A percentile compares a stretch with the other conserved stretches of the same genome.
These are phyloP conservation scores for Fusarium paranaense DNA, from an alignment of 2,329 filamentous ascomycete species.

Conservation along the genomic window DNA sequence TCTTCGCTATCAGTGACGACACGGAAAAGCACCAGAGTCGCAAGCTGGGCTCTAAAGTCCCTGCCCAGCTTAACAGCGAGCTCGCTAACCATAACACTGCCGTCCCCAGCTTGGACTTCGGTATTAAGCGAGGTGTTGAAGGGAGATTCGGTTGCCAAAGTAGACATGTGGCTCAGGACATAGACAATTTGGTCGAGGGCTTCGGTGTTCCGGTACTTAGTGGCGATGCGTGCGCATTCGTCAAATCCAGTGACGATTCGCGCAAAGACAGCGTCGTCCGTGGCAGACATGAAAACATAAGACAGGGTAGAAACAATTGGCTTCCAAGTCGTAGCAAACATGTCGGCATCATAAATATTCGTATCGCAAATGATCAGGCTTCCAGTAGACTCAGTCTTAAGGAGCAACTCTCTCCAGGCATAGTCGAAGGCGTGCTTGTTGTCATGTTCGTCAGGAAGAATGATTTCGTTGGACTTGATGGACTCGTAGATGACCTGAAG, in stretches of 20 bases:
- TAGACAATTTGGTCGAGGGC: slow-evolving; percentile 94
- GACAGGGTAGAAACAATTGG: slow-evolving; percentile 94
- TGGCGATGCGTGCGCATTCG: slow-evolving; percentile 93
- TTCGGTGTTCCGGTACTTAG: slow-evolving; percentile 84
- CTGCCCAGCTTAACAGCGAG: slow-evolving; percentile 94
- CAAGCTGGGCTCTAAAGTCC: slow-evolving; percentile 92
- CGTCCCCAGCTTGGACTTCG: slow-evolving; percentile 91
- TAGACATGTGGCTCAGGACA: slow-evolving; percentile 90
- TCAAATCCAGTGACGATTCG: slow-evolving; percentile 95
- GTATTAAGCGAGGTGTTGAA: slow-evolving; percentile 93
- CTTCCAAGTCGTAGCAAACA: slow-evolving; percentile 97
- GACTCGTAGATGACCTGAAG: slow-evolving; percentile 89
- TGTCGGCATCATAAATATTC: slow-evolving; percentile 95
- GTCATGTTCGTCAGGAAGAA: slow-evolving; percentile 95
- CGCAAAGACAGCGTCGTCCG: slow-evolving; percentile 94
- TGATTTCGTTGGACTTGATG: slow-evolving; percentile 94
- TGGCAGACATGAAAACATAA: slow-evolving; percentile 99
- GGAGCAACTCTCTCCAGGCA: slow-evolving; percentile 93
- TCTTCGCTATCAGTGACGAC: slow-evolving; percentile 88
- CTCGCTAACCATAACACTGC: slow-evolving; percentile 98
- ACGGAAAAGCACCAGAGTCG: slow-evolving; percentile 94
- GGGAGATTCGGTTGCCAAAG: slow-evolving; percentile 78
- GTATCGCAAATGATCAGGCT: slow-evolving; percentile 85
- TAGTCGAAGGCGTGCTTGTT: slow-evolving; percentile 97
- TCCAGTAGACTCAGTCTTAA: slow-evolving; percentile 83